Percentiles rank a stretch among this genome's conserved stretches.
Conservation (phyloP, 1,139 yeast species). For the Candida mesenterica region DNA sequence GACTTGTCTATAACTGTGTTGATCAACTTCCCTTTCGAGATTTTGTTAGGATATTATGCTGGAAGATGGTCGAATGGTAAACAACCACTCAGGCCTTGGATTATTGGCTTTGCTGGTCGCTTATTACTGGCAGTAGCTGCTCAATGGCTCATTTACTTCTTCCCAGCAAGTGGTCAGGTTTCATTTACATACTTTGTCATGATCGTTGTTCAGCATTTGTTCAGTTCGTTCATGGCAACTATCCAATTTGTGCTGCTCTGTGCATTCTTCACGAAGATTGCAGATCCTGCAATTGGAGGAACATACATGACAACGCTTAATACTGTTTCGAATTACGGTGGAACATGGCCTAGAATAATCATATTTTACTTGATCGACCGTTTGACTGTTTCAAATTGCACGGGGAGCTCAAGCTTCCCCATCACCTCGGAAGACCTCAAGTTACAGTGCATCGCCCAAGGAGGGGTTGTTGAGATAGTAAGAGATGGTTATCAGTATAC, state of each 20-base stretch:
- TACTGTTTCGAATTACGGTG: slow-evolving; percentile 90
- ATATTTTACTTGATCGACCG: slow-evolving; percentile 77
- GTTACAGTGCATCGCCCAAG: slow-evolving; percentile 47
- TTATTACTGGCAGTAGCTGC: slow-evolving; percentile 73
- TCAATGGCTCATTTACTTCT: slow-evolving; percentile 66
- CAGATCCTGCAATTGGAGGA: slow-evolving; percentile 95
- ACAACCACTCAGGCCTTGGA: slow-evolving; percentile 80
- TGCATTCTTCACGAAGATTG: slow-evolving; percentile 92
- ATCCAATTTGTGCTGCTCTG: slow-evolving; percentile 92
- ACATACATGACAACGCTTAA: slow-evolving; percentile 96
- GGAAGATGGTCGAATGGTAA: slow-evolving; percentile 90
- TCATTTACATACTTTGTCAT: slow-evolving; percentile 55
- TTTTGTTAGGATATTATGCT: slow-evolving; percentile 91
- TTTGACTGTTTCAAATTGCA: slow-evolving; percentile 66
- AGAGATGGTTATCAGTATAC: slow-evolving; percentile 86
- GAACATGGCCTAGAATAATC: slow-evolving; percentile 92
- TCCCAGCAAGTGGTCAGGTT: slow-evolving; percentile 61
- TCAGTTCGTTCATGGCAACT: slow-evolving; percentile 91
- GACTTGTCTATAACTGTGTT: slow-evolving; percentile 90
- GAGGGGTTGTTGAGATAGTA: slow-evolving; percentile 54
- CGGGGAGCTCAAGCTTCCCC: slow-evolving; percentile 5
- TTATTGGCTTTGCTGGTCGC: slow-evolving; percentile 85
- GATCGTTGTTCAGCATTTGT: slow-evolving; percentile 76
- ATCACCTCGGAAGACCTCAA: slow-evolving; percentile 26
- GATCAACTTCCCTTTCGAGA: slow-evolving; percentile 94